These are phyloP conservation scores for Eucalyptus cloeziana DNA, from an alignment of 345 rosid species.

Conservation along the genomic window DNA sequence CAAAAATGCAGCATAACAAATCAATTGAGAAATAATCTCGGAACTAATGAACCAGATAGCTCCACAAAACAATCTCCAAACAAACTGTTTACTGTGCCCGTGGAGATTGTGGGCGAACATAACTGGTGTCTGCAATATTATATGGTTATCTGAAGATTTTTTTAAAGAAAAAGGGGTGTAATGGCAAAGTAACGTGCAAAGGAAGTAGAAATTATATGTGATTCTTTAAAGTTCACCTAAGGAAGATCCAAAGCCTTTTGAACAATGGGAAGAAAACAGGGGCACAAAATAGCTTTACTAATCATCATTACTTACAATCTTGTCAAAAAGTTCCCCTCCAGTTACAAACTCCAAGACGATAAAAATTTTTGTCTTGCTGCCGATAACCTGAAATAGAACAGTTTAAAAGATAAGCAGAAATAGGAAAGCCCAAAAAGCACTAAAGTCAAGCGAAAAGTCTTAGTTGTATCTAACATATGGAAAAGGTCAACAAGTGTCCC, in stretches of 20 bases:
- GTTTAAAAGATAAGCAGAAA: neutral
- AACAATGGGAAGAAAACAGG: neutral
- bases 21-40: neutral
- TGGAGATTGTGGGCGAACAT: neutral
- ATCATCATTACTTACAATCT: constrained; percentile 42
- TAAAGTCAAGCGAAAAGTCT: neutral
- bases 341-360: constrained; percentile 66
- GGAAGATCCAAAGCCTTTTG: neutral
- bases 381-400: constrained; percentile 39
- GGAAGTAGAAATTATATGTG: neutral
- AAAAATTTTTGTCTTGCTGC: constrained; percentile 63
- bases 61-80: neutral
- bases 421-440: neutral
- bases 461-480: neutral
- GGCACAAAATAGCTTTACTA: neutral
- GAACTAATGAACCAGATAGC: neutral
- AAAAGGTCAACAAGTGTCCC: neutral
- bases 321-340: constrained; percentile 79
- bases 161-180: neutral
- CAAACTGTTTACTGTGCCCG: neutral
- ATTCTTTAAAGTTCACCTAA: neutral
- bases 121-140: neutral
- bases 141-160: neutral
- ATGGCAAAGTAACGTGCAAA: neutral
- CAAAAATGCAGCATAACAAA: neutral